These are phyloP conservation scores for Phialocephala sp. DNA, from an alignment of 2,329 filamentous ascomycete species.

Conservation along the genomic window DNA sequence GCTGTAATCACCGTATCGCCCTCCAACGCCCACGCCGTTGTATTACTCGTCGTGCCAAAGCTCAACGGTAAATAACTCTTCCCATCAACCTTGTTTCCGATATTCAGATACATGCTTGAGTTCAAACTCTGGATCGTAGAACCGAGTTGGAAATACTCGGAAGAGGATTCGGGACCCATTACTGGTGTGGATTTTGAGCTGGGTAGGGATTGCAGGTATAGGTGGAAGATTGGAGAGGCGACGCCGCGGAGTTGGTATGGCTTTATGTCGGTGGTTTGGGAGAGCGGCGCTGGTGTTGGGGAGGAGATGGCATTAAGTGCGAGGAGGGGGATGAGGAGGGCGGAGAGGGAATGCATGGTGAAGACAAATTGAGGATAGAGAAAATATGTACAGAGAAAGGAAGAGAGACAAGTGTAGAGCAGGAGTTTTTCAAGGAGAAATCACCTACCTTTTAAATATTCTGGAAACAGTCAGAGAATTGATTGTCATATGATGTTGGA, in stretches of 20 bases:
- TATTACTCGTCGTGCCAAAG: slow-evolving; percentile 49
- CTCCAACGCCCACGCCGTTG: slow-evolving; percentile 56
- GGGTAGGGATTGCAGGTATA: slow-evolving; percentile 53
- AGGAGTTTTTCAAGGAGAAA: background rate
- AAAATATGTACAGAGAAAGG: slow-evolving; percentile 11
- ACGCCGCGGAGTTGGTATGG: slow-evolving; percentile 57
- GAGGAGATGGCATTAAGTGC: background rate
- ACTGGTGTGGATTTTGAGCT: slow-evolving; percentile 49
- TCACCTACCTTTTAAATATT: slow-evolving; percentile 1
- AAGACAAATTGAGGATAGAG: background rate
- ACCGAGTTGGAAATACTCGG: slow-evolving; percentile 56
- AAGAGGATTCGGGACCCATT: slow-evolving; percentile 56
- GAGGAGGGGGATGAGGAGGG: slow-evolving; percentile 14
- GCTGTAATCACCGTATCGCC: slow-evolving; percentile 55
- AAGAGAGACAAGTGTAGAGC: background rate
- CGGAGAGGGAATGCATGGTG: slow-evolving; percentile 13
- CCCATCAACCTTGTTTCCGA: slow-evolving; percentile 39
- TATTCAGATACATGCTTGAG: slow-evolving; percentile 54
- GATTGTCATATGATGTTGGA: slow-evolving; percentile 24
- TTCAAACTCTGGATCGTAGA: slow-evolving; percentile 56
- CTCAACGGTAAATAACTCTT: slow-evolving; percentile 55
- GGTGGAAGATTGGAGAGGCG: slow-evolving; percentile 56
- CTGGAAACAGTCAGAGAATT: background rate
- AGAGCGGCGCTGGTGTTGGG: slow-evolving; percentile 13
- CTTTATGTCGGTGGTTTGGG: slow-evolving; percentile 17